Base-by-base conservation (phyloP, 148 eudicot species). In the Chenopodium berlandieri region DNA sequence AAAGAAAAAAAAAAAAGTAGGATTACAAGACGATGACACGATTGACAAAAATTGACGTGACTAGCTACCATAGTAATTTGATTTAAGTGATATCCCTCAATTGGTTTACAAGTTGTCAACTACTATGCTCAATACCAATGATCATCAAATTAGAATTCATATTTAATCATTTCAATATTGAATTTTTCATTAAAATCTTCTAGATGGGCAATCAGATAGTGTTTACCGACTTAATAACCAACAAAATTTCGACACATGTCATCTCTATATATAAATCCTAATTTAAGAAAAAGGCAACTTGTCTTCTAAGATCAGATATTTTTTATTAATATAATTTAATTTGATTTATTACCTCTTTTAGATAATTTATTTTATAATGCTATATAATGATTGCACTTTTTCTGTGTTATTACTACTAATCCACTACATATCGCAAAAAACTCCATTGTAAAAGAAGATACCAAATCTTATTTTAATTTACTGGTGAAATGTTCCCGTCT, bases 151-250 rank as follows among this genome's bases (percentile, higher is more conserved):
- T 52, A 79, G 46, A 25, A 70, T 7, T 30, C 17, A 19, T 7
- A 9, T 69, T n/a, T 72, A 71, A 79, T 70, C 12, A 17, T 16
- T 23, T 32, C 60, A 10, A 72, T 58, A 6, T 20, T 62, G 66
- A 62, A 62, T 6, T 4, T 16, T 9, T 30, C 71, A 67, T 67
- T 14, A 31, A 25, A 65, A 11, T 25, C 68, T 65, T 74, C 63
- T 48, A 17, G 74, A 75, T 50, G n/a, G 69, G 25, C 83, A 76
- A 76, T 70, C 40, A 70, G 80, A 54, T 37, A 60, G 63, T 70
- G 81, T 31, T 82, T 71, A 78, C 84, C 84, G 77, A 78, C 77
- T 71, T 71, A 60, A 64, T 77, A 63, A 63, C 81, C 81, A 82
- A 77, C 77, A 17, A 78, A 31, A 77, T 62, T 0, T 1, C 1